A percentile compares a stretch with the other conserved stretches of the same genome.
These are phyloP conservation scores for Neopestalotiopsis clavispora DNA, from an alignment of 2,329 filamentous ascomycete species.

Conservation along the genomic window DNA sequence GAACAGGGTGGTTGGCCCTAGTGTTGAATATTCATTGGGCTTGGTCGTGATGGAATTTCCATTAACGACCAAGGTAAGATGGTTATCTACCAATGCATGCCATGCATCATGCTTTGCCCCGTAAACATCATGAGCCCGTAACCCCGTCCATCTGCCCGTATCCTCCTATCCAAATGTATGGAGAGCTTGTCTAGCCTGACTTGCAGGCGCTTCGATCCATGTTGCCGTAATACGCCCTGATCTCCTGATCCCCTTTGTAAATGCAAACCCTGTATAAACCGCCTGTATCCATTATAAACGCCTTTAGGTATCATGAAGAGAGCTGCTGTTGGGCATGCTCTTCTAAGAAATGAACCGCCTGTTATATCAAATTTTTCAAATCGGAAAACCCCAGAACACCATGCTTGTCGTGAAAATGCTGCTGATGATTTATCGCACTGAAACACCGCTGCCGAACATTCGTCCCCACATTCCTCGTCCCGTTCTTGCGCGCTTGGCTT, in stretches of 20 bases:
- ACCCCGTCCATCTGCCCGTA: background rate
- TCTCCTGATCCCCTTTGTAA: constrained; percentile 11
- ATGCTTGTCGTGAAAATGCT: constrained; percentile 19
- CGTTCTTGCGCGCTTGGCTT: constrained; percentile 54
- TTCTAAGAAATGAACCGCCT: constrained; percentile 15
- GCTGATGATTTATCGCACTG: constrained; percentile 38
- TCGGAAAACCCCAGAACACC: constrained; percentile 17
- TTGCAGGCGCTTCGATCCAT: background rate
- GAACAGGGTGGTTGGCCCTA: background rate
- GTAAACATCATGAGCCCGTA: background rate
- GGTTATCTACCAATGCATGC: background rate
- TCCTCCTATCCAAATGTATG: background rate
- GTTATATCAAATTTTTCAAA: constrained; percentile 5
- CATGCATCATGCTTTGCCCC: background rate
- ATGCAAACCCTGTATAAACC: constrained; percentile 7
- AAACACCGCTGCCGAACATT: constrained; percentile 52
- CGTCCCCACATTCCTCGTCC: constrained; percentile 57
- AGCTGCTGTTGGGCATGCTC: background rate
- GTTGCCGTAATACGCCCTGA: background rate
- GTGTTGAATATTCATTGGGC: background rate
- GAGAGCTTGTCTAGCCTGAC: background rate
- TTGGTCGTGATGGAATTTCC: background rate
- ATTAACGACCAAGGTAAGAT: background rate
- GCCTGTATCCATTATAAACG: constrained; percentile 10
- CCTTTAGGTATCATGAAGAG: constrained; percentile 16